Base-by-base conservation (phyloP, 352 stramenopile species). In the Pythium plurisporium region DNA sequence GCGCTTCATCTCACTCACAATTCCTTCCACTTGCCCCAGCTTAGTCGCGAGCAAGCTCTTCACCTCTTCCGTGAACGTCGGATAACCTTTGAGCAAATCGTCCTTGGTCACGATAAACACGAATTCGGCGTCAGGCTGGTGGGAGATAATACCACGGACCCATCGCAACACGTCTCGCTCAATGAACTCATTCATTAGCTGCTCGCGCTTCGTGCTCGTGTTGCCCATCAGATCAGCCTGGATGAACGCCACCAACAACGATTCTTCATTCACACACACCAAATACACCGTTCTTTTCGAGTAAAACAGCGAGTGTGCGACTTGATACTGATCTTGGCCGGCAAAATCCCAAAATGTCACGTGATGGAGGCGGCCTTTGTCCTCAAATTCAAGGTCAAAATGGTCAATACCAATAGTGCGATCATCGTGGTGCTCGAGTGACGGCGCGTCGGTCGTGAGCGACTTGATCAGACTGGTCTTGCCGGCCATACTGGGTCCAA, bases 281-380 rank as follows among this genome's bases (percentile, higher is more conserved):
- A 65, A 15, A 26, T 43, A 60, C 25, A 59, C 19, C 33, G 49
- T 65, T 3, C 50, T 41, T 5, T 15, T n/a, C 6, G 58, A 60
- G 27, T 52, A 65, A 36, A 65, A 65, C 0, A 60, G 27, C 17
- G 49, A 33, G 33, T 65, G 48, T 0, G 42, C 57, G 9, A 29
- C 15, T 34, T 62, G 31, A 20, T 55, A 62, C 29, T 23, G 5
- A 12, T 43, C 41, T 58, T 61, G 20, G 0, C 56, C 46, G 0
- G 45, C 46, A 34, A 63, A 56, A 12, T 64, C 57, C 57, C 57
- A 64, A 19, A 59, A 55, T 17, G 42, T 55, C 19, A 65, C 41
- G 17, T 55, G 48, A 26, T 65, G 42, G 4, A 31, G n/a, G n/a
- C n/a, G n/a, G n/a, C n/a, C 6, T 15, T 48, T 15, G 33, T 38